Base-by-base conservation (phyloP, 2,329 filamentous ascomycete genomes). In the Arthrobotrys musiformis region DNA sequence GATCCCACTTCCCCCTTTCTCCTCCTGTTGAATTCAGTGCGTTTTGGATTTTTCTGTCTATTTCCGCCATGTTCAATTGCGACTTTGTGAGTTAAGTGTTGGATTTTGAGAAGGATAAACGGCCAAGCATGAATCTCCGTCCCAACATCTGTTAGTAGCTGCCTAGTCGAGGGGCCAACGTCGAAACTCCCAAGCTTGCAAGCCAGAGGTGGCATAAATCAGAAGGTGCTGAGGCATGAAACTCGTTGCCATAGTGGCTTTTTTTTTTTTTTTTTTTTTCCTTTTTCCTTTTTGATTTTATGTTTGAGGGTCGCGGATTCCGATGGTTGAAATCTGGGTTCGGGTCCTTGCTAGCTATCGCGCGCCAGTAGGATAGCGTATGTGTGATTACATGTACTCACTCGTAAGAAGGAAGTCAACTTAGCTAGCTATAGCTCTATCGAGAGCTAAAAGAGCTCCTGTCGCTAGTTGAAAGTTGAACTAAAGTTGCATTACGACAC, bases 91-190 rank as follows among this genome's bases (percentile, higher is more conserved):
- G 15, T 2, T 17, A 17, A 33, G 17, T 54, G 50, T 54, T 54
- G 50, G 50, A 54, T 54, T 54, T 54, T 35, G 26, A 54, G 26
- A 54, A 26, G 22, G 50, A 46, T n/a, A 13, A 17, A 4, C 15
- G 42, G 19, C 15, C 30, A 15, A 28, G 54, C 54, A 58, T 58
- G 30, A 40, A 40, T 40, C 40, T 22, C 22, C 30, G 11, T 58
- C 54, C 54, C 54, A 58, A 58, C 19, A 40, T 40, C n/a, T 58
- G 33, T 37, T 26, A 19, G 19, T 15, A 58, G 54, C 54, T 58
- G 54, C 54, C 54, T 58, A 58, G 26, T 37, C 33, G 19, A 58
- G n/a, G n/a, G n/a, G n/a, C n/a, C n/a, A n/a, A n/a, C n/a, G n/a
- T 35, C 11, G 46, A 17, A 24, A n/a, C 19, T 3, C 3, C 7